Evolutionary conservation across 106 monocot species (phyloP).

Genomic region (Agapanthus africanus): DNA sequence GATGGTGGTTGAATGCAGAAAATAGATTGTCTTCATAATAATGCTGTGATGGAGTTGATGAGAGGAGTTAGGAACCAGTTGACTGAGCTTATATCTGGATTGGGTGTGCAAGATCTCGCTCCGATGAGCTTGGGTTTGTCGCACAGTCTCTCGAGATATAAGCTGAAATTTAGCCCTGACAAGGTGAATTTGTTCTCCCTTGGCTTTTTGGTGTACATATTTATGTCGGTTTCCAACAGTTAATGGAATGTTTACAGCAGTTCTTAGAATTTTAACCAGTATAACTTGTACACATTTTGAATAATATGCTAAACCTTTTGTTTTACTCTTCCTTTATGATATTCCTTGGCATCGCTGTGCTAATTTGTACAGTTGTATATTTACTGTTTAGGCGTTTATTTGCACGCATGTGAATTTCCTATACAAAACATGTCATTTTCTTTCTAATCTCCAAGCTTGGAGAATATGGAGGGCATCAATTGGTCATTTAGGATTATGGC

Average conservation of each 20-base stretch:
- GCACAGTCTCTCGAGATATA: constrained; percentile 90
- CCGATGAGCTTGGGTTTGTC: constrained; percentile 98
- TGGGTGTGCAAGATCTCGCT: constrained; percentile 79
- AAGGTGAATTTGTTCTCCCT: constrained; percentile 44
- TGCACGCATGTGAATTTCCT: no score
- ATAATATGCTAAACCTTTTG: background rate
- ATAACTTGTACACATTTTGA: background rate
- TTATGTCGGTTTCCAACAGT: background rate
- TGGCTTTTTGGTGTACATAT: background rate
- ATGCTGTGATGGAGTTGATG: constrained; percentile 95
- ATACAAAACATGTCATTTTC: no score
- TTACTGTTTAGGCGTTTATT: no score
- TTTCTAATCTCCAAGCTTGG: no score
- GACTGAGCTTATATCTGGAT: constrained; percentile 79
- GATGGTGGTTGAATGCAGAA: constrained; percentile 34
- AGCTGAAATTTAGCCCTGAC: constrained; percentile 96
- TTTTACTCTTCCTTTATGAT: no score
- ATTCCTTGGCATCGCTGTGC: no score
- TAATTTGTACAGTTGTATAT: no score
- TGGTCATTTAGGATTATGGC: no score
- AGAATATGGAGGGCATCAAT: no score
- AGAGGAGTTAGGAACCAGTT: constrained; percentile 87
- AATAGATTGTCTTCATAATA: constrained; percentile 88
- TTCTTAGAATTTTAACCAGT: background rate
- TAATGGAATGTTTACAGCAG: background rate